phyloP scores from a whole-genome alignment of 805 yeast species.

The Candida pseudoglaebosa region DNA sequence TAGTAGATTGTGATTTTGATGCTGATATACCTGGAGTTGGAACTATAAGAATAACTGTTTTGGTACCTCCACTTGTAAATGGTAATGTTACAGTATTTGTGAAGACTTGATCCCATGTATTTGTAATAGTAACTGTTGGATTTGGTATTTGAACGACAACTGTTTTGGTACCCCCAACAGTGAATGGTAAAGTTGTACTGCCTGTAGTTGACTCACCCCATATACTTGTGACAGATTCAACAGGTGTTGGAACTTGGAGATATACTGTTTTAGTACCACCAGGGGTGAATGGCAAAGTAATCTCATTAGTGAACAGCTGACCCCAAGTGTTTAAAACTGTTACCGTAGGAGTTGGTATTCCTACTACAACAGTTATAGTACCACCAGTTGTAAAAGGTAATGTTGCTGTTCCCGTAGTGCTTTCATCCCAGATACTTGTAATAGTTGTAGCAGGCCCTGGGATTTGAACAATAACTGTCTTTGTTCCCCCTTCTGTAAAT shows the following conservation, averaged over 20 bases:
- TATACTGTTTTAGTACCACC: too few relatives aligned
- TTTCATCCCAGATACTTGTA: neutral
- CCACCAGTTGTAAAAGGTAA: neutral
- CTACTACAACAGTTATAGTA: neutral
- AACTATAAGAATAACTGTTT: neutral
- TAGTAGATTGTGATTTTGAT: too few relatives aligned
- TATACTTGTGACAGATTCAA: too few relatives aligned
- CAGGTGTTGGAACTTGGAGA: too few relatives aligned
- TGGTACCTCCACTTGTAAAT: neutral
- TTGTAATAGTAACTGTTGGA: neutral
- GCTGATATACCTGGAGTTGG: too few relatives aligned
- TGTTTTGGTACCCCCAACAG: too few relatives aligned
- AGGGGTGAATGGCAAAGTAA: too few relatives aligned
- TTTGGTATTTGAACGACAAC: neutral
- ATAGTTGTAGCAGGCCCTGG: constrained; percentile 6
- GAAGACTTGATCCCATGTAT: neutral
- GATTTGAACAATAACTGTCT: constrained; percentile 11
- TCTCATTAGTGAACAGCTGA: too few relatives aligned
- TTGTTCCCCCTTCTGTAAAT: constrained; percentile 9
- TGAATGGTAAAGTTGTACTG: too few relatives aligned
- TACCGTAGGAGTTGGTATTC: neutral
- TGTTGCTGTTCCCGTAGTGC: neutral
- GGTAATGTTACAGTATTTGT: neutral
- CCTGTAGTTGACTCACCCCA: too few relatives aligned
- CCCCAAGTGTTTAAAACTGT: too few relatives aligned